A percentile compares a stretch with the other conserved stretches of the same genome.
These are phyloP conservation scores for Cladorrhinum sp. DNA, from an alignment of 2,329 filamentous ascomycete genomes.

Conservation along the genomic window DNA sequence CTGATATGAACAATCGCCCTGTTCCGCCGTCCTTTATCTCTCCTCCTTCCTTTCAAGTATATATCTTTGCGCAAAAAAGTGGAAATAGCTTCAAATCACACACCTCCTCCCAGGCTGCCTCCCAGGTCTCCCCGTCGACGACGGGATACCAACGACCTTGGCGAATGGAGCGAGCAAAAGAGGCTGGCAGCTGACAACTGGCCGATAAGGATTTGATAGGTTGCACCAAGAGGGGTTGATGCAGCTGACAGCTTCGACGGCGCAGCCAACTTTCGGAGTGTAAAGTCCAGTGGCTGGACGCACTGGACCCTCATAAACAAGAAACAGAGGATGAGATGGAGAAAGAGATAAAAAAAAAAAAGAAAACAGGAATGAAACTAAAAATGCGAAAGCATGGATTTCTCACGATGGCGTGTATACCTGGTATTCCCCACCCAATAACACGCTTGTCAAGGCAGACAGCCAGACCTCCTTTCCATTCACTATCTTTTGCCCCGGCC, in stretches of 20 bases:
- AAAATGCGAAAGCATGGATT: background rate
- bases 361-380: background rate
- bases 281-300: background rate
- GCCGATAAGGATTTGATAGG: conserved; percentile 13
- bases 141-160: conserved; percentile 2
- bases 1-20: conserved; percentile 1
- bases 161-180: conserved; percentile 6
- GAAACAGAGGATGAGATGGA: background rate
- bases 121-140: conserved; percentile 3
- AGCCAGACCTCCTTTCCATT: background rate
- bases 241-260: conserved; percentile 5
- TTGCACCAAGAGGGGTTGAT: conserved; percentile 23
- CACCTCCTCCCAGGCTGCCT: conserved; percentile 20
- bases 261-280: background rate
- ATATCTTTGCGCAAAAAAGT: background rate
- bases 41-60: background rate
- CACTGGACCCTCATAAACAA: background rate
- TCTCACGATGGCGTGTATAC: background rate
- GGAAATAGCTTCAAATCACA: background rate
- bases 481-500: background rate
- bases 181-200: conserved; percentile 22
- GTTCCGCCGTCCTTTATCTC: conserved; percentile 4
- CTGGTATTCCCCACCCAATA: background rate
- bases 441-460: conserved; percentile 1
- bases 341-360: conserved; percentile 5